Percentiles rank a stretch among this genome's conserved stretches.
Conservation (phyloP, 345 rosid genomes). For the Lepidium sativum region DNA sequence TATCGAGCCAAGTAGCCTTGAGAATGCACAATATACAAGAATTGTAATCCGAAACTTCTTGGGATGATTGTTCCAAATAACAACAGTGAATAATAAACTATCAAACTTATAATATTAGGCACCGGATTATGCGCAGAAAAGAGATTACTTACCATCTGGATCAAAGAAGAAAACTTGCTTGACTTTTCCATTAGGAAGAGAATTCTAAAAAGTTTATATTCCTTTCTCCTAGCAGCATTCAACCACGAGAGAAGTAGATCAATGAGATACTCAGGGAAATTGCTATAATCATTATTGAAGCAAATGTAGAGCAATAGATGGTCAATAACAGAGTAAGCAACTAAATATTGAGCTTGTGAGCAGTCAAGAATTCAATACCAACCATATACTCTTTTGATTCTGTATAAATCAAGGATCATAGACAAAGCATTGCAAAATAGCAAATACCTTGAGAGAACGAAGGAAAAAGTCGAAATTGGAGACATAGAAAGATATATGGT, state of each 20-base stretch:
- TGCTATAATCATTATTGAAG: neutral
- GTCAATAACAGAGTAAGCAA: no score
- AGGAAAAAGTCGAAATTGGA: constrained; percentile 67
- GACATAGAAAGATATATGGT: constrained; percentile 75
- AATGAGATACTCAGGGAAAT: neutral
- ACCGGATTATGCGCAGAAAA: neutral
- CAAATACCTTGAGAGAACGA: constrained; percentile 45
- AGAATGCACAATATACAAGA: neutral
- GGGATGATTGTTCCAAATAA: neutral
- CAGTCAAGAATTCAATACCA: neutral
- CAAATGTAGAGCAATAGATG: no score
- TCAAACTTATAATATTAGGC: neutral
- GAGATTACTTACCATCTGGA: constrained; percentile 62
- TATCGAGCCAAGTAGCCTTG: no score
- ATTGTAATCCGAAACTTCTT: neutral
- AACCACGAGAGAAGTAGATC: neutral
- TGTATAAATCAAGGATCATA: neutral
- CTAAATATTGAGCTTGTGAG: neutral
- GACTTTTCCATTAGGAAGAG: constrained; percentile 59
- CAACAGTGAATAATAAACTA: neutral
- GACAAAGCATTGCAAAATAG: neutral
- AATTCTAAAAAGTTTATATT: constrained; percentile 56
- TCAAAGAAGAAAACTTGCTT: constrained; percentile 93
- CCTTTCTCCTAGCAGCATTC: constrained; percentile 62
- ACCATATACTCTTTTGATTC: neutral